Evolutionary conservation across 2,329 filamentous ascomycete genomes (phyloP), one percentile per base, ranked within the genome.

Genomic region (Pseudopithomyces maydicus): DNA sequence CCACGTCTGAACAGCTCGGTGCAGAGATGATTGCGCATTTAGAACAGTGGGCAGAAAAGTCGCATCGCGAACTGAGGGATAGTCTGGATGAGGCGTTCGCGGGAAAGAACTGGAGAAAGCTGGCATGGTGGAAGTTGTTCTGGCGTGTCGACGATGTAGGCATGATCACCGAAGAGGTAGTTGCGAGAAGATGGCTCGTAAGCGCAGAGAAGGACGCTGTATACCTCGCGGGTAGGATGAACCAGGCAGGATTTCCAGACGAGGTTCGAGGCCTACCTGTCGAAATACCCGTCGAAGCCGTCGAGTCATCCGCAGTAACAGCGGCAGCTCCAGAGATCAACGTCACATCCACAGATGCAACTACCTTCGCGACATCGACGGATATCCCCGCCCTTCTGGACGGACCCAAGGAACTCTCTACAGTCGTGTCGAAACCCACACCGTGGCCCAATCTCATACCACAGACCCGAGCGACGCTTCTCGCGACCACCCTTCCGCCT

Each of bases 121-220:
- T 97, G 3, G 84, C 88, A 15, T 98, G 94, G 93, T 97, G 92
- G 90, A 96, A 96, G 74, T 83, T 98, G 0, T 92, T 97, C 72
- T 97, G 92, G 92, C 87, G 92, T 19, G 92, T 95, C 22, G 94
- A 98, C 71, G 94, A 97, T 68, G 91, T 97, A 11, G 86, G 87
- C 2, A 90, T 94, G 83, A 87, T 97, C 53, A 88, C 90, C 2
- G 86, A 87, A 1, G 90, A 95, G 65, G 89, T 97, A 58, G 80
- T 97, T 2, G 84, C 85, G 57, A 87, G 88, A 61, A 83, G 85
- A 6, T 98, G 96, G 80, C 83, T 99, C 3, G 85, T 88, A 0
- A 84, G 84, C 3, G 89, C 93, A 0, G 93, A 97, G 74, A 88
- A 88, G 65, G 88, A 88, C 53, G 84, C 92, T n/a, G 88, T 97